Conservation (phyloP, 306 rosid species). For the Dryas drummondii region DNA sequence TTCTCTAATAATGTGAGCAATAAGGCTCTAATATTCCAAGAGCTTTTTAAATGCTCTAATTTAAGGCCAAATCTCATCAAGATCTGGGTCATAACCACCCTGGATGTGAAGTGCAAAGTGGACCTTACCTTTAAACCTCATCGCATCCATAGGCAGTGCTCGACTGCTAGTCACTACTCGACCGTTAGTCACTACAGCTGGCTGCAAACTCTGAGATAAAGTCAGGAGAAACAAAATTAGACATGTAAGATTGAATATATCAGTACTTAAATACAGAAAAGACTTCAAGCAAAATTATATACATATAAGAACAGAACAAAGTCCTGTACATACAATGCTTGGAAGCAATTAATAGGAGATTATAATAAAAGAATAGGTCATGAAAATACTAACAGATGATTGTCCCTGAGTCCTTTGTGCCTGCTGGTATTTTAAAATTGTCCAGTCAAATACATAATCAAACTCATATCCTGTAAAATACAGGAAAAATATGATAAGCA, state of each 20-base stretch:
- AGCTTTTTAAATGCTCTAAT: not conserved
- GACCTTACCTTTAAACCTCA: slow-evolving; percentile 13
- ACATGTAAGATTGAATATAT: not conserved
- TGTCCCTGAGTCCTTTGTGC: slow-evolving; percentile 19
- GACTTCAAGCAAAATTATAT: not conserved
- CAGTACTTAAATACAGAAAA: not conserved
- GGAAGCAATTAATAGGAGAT: not conserved
- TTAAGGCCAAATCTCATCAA: not conserved
- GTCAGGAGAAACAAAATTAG: not conserved
- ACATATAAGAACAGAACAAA: not conserved
- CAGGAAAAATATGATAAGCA: not conserved
- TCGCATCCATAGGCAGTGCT: slow-evolving; percentile 6
- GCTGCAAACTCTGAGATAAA: not conserved
- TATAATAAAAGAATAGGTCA: not conserved
- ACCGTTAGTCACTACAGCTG: not conserved
- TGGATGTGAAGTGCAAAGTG: not conserved
- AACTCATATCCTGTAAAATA: slow-evolving; percentile 57
- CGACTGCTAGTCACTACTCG: slow-evolving; percentile 12
- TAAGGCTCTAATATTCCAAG: not conserved
- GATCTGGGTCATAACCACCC: not conserved
- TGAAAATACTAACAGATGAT: slow-evolving; percentile 18
- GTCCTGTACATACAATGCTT: not conserved
- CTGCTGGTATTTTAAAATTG: slow-evolving; percentile 70
- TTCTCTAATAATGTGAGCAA: not conserved
- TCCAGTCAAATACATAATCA: slow-evolving; percentile 78